These are phyloP conservation scores for Gossypium mustelinum DNA, from an alignment of 345 rosid species.

Conservation along the genomic window DNA sequence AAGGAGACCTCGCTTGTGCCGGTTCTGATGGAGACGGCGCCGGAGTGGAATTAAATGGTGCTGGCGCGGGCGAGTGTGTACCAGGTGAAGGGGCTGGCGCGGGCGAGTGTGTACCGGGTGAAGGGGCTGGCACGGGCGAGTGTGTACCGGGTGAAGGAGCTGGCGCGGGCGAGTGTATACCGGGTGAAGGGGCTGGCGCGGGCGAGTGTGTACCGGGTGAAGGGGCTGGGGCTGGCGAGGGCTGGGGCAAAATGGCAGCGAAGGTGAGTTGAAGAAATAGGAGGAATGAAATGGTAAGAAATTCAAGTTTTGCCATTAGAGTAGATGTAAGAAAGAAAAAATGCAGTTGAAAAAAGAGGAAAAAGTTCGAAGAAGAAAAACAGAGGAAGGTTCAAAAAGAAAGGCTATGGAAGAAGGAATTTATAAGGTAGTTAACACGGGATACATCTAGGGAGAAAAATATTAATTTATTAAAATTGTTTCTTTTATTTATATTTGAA, in stretches of 20 bases:
- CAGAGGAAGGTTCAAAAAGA: not conserved
- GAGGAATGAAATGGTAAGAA: not conserved
- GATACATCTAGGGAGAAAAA: not conserved
- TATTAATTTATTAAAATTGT: not conserved
- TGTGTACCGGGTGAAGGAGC: constrained; percentile 22
- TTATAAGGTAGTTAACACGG: not conserved
- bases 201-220: constrained; percentile 9
- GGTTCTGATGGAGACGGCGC: constrained; percentile 17
- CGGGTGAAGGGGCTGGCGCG: constrained; percentile 11
- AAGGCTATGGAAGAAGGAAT: not conserved
- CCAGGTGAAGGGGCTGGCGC: constrained; percentile 20
- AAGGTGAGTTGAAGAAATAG: constrained; percentile 14
- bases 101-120: constrained; percentile 21
- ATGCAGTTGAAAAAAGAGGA: not conserved
- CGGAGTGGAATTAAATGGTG: constrained; percentile 22
- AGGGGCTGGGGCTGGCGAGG: constrained; percentile 6
- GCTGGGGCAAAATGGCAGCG: constrained; percentile 1
- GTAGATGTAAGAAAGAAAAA: not conserved
- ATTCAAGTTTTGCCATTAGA: constrained; percentile 13
- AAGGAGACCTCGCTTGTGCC: constrained; percentile 17
- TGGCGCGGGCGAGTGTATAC: not conserved
- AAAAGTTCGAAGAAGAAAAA: not conserved
- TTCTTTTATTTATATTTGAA: accelerated
- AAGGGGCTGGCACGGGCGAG: constrained; percentile 12
- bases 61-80: constrained; percentile 23